Evolutionary conservation across 2,329 filamentous ascomycete genomes (phyloP).

Genomic region (Talaromyces sp.): DNA sequence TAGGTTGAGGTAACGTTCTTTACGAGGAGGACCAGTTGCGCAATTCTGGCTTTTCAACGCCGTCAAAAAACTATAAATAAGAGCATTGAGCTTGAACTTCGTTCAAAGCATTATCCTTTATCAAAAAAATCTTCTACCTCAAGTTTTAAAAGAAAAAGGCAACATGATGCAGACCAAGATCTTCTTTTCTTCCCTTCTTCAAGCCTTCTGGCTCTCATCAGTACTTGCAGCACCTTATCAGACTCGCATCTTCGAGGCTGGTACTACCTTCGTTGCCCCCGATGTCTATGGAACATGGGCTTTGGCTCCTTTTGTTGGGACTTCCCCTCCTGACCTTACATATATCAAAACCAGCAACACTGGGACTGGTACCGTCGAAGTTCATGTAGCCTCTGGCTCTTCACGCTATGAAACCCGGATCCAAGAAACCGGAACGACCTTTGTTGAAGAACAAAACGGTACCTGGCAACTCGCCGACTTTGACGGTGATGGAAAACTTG

Average conservation of each 20-base stretch:
- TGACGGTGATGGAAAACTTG: slow-evolving; percentile 18
- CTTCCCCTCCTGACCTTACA: slow-evolving; percentile 11
- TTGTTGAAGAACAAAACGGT: slow-evolving; percentile 23
- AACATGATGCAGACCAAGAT: not conserved
- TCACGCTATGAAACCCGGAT: slow-evolving; percentile 49
- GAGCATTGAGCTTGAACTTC: not conserved
- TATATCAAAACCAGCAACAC: slow-evolving; percentile 21
- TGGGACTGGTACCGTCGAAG: slow-evolving; percentile 21
- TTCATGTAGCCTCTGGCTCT: slow-evolving; percentile 18
- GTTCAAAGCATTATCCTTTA: not conserved
- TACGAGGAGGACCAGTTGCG: not conserved
- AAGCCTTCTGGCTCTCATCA: not conserved
- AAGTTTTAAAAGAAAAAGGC: not conserved
- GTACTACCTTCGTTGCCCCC: not conserved
- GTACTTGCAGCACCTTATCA: not conserved
- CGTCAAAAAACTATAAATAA: not conserved
- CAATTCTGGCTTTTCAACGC: not conserved
- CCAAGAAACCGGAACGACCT: slow-evolving; percentile 64
- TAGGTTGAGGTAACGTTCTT: not conserved
- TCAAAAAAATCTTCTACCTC: not conserved
- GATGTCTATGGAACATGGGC: not conserved
- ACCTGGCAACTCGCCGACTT: slow-evolving; percentile 18
- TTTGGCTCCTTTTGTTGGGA: not conserved
- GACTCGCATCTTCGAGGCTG: not conserved
- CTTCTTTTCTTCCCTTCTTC: not conserved